Evolutionary conservation across 495 filamentous ascomycete genomes (phyloP), one percentile per base, ranked within the genome.

Genomic region (Annulohypoxylon maeteangense): DNA sequence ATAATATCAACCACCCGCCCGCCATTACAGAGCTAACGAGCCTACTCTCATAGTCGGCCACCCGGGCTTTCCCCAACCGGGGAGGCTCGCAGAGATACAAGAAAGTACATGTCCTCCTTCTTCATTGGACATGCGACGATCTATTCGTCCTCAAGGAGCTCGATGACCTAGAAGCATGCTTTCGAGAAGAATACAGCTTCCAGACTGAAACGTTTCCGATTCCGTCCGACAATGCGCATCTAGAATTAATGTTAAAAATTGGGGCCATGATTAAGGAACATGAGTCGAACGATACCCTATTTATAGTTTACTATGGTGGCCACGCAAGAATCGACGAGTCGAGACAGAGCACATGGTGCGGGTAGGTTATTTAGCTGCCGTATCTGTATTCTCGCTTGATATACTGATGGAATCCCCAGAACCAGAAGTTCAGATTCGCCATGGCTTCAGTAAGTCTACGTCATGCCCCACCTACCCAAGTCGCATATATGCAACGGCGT

Each of bases 61-160:
- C 68, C 51, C 75, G 82, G 59, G 84, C 83, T 22, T 86, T 86
- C 70, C 84, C 84, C 18, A 85, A 84, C 53, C 74, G 73, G 53
- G 81, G 80, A 27, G 67, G 79, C 47, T 76, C 77, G 20, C 80
- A 82, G 47, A 72, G 86, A 48, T 88, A 87, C 71, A 79, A 74
- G 58, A 81, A 84, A 53, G 86, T 88, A 18, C 80, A 82, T 40
- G 83, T 77, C 10, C 68, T 88, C 48, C 80, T 87, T 69, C 75
- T 88, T 20, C 84, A 85, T 72, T 88, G 86, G 86, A 79, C 80
- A 40, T 84, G 80, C 48, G 86, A 87, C 58, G 85, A 87, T 67
- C 71, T 87, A 57, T 84, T 85, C 56, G 83, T 86, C 16, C 74
- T 84, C 1, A 82, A 81, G 22, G 84, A 86, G 75, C 76, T 87